Evolutionary conservation across 2,329 filamentous ascomycete species (phyloP).

Genomic region (Fusarium tanahbumbuense): DNA sequence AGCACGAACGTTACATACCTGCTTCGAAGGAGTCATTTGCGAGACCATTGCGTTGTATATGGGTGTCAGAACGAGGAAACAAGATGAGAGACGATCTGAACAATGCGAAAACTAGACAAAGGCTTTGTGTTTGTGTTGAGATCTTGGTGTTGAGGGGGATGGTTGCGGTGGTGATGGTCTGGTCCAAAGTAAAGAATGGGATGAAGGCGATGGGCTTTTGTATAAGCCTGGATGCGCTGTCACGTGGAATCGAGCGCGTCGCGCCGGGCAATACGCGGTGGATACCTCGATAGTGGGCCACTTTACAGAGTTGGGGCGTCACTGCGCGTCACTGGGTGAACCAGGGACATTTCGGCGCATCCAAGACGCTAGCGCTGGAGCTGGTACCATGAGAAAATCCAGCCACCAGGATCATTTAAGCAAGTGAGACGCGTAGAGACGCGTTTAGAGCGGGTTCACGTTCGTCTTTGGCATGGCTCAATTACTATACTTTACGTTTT

Average conservation of each 20-base stretch:
- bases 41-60: slow-evolving; percentile 72
- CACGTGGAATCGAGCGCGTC: slow-evolving; percentile 55
- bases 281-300: slow-evolving; percentile 39
- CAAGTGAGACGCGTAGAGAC: slow-evolving; percentile 41
- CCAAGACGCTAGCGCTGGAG: slow-evolving; percentile 34
- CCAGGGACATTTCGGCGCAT: slow-evolving; percentile 34
- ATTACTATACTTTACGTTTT: slow-evolving; percentile 21
- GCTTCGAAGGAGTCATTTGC: slow-evolving; percentile 72
- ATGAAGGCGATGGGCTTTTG: slow-evolving; percentile 54
- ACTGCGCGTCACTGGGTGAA: slow-evolving; percentile 43
- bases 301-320: slow-evolving; percentile 34
- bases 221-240: slow-evolving; percentile 51
- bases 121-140: slow-evolving; percentile 37
- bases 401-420: slow-evolving; percentile 39
- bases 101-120: slow-evolving; percentile 29
- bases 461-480: slow-evolving; percentile 33
- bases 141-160: slow-evolving; percentile 33
- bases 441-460: slow-evolving; percentile 38
- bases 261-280: slow-evolving; percentile 46
- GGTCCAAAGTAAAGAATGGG: slow-evolving; percentile 32
- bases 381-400: slow-evolving; percentile 34
- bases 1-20: slow-evolving; percentile 57
- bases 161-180: slow-evolving; percentile 48
- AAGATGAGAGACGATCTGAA: slow-evolving; percentile 9
- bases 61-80: slow-evolving; percentile 10